phyloP scores from a whole-genome alignment of 345 rosid species.

The Mangifera indica region DNA sequence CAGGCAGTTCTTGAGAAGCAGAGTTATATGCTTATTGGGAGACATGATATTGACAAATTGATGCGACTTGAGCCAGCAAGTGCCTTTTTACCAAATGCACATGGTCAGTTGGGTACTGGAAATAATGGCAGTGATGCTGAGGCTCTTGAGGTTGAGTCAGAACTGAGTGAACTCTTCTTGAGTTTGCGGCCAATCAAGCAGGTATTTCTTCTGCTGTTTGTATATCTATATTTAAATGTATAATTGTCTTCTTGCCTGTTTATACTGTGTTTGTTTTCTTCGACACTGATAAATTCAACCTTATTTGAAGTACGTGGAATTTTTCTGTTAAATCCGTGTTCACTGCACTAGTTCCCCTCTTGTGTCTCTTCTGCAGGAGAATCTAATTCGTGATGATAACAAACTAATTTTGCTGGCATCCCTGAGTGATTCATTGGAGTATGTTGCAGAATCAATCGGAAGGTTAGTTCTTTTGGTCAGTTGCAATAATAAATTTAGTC shows the following conservation, averaged over 20 bases:
- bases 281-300: neutral
- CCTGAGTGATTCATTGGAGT: slow-evolving; percentile 94
- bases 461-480: slow-evolving; percentile 48
- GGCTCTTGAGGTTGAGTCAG: slow-evolving; percentile 53
- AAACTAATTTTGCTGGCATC: slow-evolving; percentile 93
- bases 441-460: slow-evolving; percentile 95
- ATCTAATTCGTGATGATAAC: slow-evolving; percentile 90
- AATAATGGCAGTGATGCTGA: slow-evolving; percentile 44
- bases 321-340: slow-evolving; percentile 4
- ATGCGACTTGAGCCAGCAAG: slow-evolving; percentile 86
- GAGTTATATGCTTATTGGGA: slow-evolving; percentile 95
- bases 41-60: slow-evolving; percentile 96
- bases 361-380: slow-evolving; percentile 57
- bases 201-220: slow-evolving; percentile 31
- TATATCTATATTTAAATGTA: neutral
- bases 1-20: slow-evolving; percentile 99
- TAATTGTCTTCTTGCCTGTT: neutral
- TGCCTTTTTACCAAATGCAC: slow-evolving; percentile 60
- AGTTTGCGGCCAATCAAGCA: slow-evolving; percentile 82
- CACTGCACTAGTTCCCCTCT: neutral
- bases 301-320: neutral
- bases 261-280: neutral
- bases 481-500: slow-evolving; percentile 1
- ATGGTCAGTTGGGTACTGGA: slow-evolving; percentile 40
- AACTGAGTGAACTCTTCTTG: slow-evolving; percentile 68